phyloP scores from a whole-genome alignment of 2,329 filamentous ascomycete species.

The Cytospora chrysosperma region DNA sequence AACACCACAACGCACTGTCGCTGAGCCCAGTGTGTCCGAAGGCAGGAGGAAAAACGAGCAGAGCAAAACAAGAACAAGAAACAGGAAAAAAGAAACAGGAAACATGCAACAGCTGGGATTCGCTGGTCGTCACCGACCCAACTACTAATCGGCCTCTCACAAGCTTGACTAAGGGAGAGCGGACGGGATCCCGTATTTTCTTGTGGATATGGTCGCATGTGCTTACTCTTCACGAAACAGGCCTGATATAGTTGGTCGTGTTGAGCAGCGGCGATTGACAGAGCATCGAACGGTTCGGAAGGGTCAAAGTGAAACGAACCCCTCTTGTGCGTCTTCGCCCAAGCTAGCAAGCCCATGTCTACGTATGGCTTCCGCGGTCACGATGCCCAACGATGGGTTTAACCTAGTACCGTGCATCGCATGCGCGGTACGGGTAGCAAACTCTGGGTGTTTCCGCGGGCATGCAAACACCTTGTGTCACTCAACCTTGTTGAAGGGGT shows the following conservation, averaged over 20 bases:
- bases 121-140: constrained; percentile 6
- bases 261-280: neutral
- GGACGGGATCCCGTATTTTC: constrained; percentile 1
- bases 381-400: neutral
- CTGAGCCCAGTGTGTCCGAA: neutral
- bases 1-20: no score
- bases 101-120: constrained; percentile 4
- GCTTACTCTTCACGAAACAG: neutral
- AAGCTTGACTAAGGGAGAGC: constrained; percentile 6
- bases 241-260: neutral
- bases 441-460: no score
- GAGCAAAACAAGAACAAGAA: neutral
- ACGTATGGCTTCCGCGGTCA: neutral
- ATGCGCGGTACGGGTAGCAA: neutral
- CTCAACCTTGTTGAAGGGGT: neutral
- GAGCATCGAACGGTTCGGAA: neutral
- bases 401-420: neutral
- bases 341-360: neutral
- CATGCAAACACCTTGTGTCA: neutral
- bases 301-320: no score
- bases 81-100: neutral
- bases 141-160: constrained; percentile 7
- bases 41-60: neutral
- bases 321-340: neutral
- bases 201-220: constrained; percentile 5